Percentiles rank a stretch among this genome's conserved stretches.
phyloP scores from a whole-genome alignment of 192 early-diverging fungal species.

The Mortierella claussenii region DNA sequence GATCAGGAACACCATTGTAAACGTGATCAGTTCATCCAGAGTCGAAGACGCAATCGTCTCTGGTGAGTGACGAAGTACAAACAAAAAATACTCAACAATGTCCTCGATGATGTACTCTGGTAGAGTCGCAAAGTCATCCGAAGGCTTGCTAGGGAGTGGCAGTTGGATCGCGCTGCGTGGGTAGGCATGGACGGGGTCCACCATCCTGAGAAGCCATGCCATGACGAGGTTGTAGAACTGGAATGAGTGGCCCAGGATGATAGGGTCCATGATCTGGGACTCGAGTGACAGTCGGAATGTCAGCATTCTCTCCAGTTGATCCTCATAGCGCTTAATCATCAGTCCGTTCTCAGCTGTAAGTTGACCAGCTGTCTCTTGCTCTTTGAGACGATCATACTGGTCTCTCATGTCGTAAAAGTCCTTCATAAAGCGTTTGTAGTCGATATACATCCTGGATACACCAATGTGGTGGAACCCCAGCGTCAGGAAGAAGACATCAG shows the following conservation, averaged over 20 bases:
- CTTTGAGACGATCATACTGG: constrained; percentile 71
- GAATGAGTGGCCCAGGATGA: constrained; percentile 69
- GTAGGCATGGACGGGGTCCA: constrained; percentile 65
- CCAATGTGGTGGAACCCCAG: constrained; percentile 85
- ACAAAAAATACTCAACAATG: constrained; percentile 81
- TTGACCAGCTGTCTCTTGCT: constrained; percentile 58
- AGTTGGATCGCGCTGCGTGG: constrained; percentile 57
- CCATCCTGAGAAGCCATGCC: constrained; percentile 85
- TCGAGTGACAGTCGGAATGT: constrained; percentile 77
- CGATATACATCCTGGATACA: constrained; percentile 74
- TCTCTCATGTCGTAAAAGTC: constrained; percentile 75
- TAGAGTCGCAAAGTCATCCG: constrained; percentile 74
- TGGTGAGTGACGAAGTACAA: constrained; percentile 65
- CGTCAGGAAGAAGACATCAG: constrained; percentile 89
- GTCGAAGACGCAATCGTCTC: constrained; percentile 53
- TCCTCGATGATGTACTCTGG: constrained; percentile 97
- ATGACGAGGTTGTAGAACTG: constrained; percentile 92
- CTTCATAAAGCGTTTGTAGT: constrained; percentile 74
- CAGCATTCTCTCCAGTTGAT: constrained; percentile 75
- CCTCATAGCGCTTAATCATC: constrained; percentile 67
- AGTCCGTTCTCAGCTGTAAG: constrained; percentile 49
- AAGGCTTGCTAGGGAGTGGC: constrained; percentile 66
- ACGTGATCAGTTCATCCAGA: constrained; percentile 65
- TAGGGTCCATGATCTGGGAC: constrained; percentile 79
- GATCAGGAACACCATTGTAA: constrained; percentile 83